Percentiles rank a stretch among this genome's conserved stretches.
Evolutionary conservation across 164 flowering plant genomes (phyloP).

Genomic region (Dillenia suffruticosa): DNA sequence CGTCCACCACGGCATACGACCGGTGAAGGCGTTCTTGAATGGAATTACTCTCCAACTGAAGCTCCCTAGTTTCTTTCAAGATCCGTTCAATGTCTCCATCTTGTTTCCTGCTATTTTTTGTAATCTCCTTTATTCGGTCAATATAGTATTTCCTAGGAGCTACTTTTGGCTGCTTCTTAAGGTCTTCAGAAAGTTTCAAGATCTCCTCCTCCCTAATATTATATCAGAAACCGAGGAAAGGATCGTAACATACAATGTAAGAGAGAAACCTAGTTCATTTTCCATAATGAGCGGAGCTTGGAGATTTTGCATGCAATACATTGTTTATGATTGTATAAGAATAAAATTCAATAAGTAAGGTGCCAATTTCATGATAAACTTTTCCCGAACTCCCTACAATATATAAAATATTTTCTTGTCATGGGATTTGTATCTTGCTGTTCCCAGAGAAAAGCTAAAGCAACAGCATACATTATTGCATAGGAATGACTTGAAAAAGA

Average conservation of each 20-base stretch:
- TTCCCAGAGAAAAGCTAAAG: too few relatives aligned
- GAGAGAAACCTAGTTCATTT: too few relatives aligned
- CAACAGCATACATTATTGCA: too few relatives aligned
- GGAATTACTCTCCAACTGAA: slow-evolving; percentile 74
- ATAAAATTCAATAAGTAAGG: too few relatives aligned
- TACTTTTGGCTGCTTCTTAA: slow-evolving; percentile 54
- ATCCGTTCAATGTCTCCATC: slow-evolving; percentile 73
- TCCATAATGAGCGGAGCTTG: too few relatives aligned
- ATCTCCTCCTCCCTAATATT: slow-evolving; percentile 53
- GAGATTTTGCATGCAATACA: too few relatives aligned
- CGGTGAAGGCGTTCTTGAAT: slow-evolving; percentile 81
- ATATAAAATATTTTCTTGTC: too few relatives aligned
- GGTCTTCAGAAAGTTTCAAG: slow-evolving; percentile 44
- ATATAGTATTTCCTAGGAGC: slow-evolving; percentile 62
- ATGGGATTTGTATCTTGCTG: too few relatives aligned
- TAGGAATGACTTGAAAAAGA: too few relatives aligned
- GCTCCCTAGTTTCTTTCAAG: slow-evolving; percentile 70
- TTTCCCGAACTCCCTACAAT: too few relatives aligned
- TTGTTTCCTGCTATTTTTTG: slow-evolving; percentile 83
- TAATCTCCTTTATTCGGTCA: slow-evolving; percentile 67
- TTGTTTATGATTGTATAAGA: too few relatives aligned
- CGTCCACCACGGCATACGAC: slow-evolving; percentile 72
- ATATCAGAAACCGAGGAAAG: not conserved
- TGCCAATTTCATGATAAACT: too few relatives aligned
- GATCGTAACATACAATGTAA: not conserved